These are phyloP conservation scores for Catharanthus roseus DNA, from an alignment of 257 asterid genomes.

Conservation along the genomic window DNA sequence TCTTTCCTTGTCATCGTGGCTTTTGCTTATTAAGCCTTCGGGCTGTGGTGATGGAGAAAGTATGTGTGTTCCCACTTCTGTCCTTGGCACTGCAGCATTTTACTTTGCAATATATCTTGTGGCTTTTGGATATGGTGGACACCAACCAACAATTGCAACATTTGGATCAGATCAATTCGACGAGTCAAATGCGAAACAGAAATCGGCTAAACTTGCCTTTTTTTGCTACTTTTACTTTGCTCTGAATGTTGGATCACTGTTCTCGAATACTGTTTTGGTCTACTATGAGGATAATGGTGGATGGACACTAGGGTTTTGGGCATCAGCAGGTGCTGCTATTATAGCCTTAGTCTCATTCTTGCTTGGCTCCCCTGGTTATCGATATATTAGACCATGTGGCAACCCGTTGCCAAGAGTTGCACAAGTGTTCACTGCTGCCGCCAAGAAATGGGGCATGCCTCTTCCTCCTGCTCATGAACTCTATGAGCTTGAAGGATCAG, in stretches of 20 bases:
- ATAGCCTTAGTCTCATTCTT: slow-evolving; percentile 35
- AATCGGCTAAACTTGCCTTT: slow-evolving; percentile 34
- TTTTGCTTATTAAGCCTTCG: slow-evolving; percentile 47
- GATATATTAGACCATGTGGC: slow-evolving; percentile 48
- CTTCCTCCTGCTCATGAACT: slow-evolving; percentile 21
- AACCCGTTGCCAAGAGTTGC: slow-evolving; percentile 59
- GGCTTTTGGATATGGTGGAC: slow-evolving; percentile 82
- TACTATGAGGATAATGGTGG: slow-evolving; percentile 63
- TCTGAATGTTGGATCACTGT: slow-evolving; percentile 58
- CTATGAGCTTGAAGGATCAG: slow-evolving; percentile 50
- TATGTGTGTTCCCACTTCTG: slow-evolving; percentile 20
- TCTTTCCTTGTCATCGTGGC: slow-evolving; percentile 54
- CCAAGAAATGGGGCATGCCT: slow-evolving; percentile 26
- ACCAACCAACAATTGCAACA: slow-evolving; percentile 80
- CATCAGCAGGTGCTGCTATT: slow-evolving; percentile 44
- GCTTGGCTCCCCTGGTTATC: slow-evolving; percentile 43
- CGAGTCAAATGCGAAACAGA: slow-evolving; percentile 30
- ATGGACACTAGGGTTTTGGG: slow-evolving; percentile 74
- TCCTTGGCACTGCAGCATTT: slow-evolving; percentile 30
- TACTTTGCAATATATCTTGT: slow-evolving; percentile 64
- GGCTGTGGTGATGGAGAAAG: slow-evolving; percentile 56
- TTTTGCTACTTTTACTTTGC: slow-evolving; percentile 70
- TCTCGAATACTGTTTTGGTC: slow-evolving; percentile 64
- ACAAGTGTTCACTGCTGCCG: slow-evolving; percentile 56
- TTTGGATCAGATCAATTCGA: slow-evolving; percentile 77